Evolutionary conservation across 495 filamentous ascomycete species (phyloP).

Genomic region (Penicillium psychrofluorescens): DNA sequence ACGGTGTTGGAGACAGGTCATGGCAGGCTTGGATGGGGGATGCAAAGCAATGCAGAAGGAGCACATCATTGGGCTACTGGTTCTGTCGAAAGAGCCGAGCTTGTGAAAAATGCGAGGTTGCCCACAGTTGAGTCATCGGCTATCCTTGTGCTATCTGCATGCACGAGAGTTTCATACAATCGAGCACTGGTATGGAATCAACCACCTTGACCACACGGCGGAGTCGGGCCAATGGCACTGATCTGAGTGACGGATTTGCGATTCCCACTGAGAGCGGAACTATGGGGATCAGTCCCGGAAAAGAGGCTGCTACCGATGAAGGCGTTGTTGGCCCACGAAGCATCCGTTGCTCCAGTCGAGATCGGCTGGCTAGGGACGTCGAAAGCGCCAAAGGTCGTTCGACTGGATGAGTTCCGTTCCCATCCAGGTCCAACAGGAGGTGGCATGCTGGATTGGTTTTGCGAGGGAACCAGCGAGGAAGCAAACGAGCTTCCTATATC

Average conservation of each 20-base stretch:
- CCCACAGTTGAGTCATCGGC: not conserved
- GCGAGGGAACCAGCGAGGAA: slow-evolving; percentile 20
- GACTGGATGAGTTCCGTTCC: slow-evolving; percentile 16
- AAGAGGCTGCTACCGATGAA: slow-evolving; percentile 33
- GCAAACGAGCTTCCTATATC: slow-evolving; percentile 15
- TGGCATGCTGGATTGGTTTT: slow-evolving; percentile 12
- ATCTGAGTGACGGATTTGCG: slow-evolving; percentile 29
- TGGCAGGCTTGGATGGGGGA: not conserved
- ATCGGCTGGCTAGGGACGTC: slow-evolving; percentile 23
- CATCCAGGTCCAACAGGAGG: slow-evolving; percentile 16
- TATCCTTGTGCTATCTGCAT: slow-evolving; percentile 1
- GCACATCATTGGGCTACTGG: not conserved
- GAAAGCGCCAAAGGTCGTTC: slow-evolving; percentile 12
- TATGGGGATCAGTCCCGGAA: slow-evolving; percentile 16
- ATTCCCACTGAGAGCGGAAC: slow-evolving; percentile 14
- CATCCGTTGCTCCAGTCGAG: slow-evolving; percentile 21
- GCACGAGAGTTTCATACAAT: slow-evolving; percentile 4
- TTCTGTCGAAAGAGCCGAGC: too few species aligned
- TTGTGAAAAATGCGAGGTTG: too few species aligned
- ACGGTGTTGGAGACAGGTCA: not conserved
- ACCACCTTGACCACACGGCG: slow-evolving; percentile 42
- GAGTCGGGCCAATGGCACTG: slow-evolving; percentile 39
- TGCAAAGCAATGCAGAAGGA: not conserved
- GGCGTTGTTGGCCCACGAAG: slow-evolving; percentile 36
- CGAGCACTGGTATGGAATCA: slow-evolving; percentile 18